phyloP scores from a whole-genome alignment of 176 grass and related monocot species.

The Cymbopogon citratus region DNA sequence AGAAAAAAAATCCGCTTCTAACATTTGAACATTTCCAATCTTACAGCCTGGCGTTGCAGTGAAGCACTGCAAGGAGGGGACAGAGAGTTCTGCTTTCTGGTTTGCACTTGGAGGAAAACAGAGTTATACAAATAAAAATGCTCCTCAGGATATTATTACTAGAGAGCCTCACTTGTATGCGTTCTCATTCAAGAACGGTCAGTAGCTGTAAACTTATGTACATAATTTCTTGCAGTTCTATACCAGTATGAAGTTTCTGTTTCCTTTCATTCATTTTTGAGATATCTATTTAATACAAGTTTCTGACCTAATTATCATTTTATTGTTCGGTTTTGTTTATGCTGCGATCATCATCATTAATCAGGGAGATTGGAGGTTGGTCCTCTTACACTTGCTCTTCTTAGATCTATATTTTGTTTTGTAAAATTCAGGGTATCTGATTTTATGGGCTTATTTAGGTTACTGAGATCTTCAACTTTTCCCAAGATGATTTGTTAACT shows the following conservation, averaged over 20 bases:
- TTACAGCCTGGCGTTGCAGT: slow-evolving; percentile 66
- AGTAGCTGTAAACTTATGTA: slow-evolving; percentile 15
- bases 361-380: slow-evolving; percentile 80
- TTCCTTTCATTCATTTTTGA: slow-evolving; percentile 13
- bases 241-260: neutral
- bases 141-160: slow-evolving; percentile 47
- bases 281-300: slow-evolving; percentile 24
- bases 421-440: slow-evolving; percentile 26
- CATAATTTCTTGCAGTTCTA: neutral
- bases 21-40: slow-evolving; percentile 35
- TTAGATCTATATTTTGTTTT: slow-evolving; percentile 21
- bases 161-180: slow-evolving; percentile 92
- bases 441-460: slow-evolving; percentile 46
- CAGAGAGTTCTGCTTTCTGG: slow-evolving; percentile 97
- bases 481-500: slow-evolving; percentile 98
- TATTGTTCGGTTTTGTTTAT: slow-evolving; percentile 35
- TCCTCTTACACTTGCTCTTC: slow-evolving; percentile 8
- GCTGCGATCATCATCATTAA: slow-evolving; percentile 26
- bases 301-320: slow-evolving; percentile 29
- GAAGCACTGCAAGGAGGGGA: slow-evolving; percentile 93
- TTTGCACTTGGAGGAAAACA: slow-evolving; percentile 97
- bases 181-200: slow-evolving; percentile 86
- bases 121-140: slow-evolving; percentile 62
- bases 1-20: neutral
- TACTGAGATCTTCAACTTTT: slow-evolving; percentile 85